Evolutionary conservation across 2,329 filamentous ascomycete genomes (phyloP).

Genomic region (Pseudogymnoascus sp.): DNA sequence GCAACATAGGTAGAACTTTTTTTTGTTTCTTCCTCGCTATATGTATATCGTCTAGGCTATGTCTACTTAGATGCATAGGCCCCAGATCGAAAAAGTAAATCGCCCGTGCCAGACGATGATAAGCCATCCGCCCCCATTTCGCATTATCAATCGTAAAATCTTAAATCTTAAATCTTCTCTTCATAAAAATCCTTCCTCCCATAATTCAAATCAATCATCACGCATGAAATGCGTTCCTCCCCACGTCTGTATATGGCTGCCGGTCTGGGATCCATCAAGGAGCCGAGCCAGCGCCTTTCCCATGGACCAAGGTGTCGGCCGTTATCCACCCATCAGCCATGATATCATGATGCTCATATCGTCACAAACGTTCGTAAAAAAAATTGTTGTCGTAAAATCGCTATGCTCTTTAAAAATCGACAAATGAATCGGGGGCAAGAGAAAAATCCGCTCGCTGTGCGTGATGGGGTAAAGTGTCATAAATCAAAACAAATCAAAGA

Average conservation of each 20-base stretch:
- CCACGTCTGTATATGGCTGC: slow-evolving; percentile 5
- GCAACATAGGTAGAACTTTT: not conserved
- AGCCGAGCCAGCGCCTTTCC: not conserved
- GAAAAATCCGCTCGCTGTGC: slow-evolving; percentile 24
- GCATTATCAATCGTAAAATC: slow-evolving; percentile 4
- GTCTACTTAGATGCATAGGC: slow-evolving; percentile 1
- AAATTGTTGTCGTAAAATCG: slow-evolving; percentile 9
- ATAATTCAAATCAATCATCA: slow-evolving; percentile 3
- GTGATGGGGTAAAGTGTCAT: slow-evolving; percentile 28
- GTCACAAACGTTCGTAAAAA: slow-evolving; percentile 9
- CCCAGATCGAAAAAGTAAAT: not conserved
- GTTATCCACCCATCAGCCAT: slow-evolving; percentile 7
- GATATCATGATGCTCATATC: slow-evolving; percentile 9
- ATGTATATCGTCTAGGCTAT: not conserved
- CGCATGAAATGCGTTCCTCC: slow-evolving; percentile 4
- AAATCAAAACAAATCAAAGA: slow-evolving; percentile 9
- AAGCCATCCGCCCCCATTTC: not conserved
- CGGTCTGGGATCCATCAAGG: slow-evolving; percentile 2
- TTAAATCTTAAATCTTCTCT: slow-evolving; percentile 6
- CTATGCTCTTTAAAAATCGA: slow-evolving; percentile 8
- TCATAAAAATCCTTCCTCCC: slow-evolving; percentile 1
- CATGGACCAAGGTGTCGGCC: slow-evolving; percentile 7
- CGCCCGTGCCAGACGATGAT: not conserved
- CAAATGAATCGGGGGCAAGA: not conserved
- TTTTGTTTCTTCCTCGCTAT: not conserved